Conservation (phyloP, 805 yeast genomes). For the Metschnikowia peoriensis region DNA sequence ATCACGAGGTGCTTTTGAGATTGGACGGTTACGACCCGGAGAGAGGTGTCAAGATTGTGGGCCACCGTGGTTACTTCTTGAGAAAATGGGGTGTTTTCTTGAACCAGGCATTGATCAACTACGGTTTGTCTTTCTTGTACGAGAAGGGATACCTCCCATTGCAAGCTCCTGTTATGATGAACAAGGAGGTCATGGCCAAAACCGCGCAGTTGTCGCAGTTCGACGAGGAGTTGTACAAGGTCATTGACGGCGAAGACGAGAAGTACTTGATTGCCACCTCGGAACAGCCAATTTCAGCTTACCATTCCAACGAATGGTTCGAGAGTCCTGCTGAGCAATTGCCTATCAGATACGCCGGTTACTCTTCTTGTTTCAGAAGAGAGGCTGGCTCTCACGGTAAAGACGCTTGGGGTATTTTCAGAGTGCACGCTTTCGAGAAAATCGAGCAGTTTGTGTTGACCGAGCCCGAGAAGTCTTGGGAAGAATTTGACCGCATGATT, state of each 20-base stretch:
- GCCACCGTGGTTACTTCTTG: constrained; percentile 97
- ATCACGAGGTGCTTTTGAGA: constrained; percentile 91
- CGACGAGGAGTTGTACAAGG: constrained; percentile 97
- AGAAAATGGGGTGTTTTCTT: constrained; percentile 94
- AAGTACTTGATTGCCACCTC: constrained; percentile 97
- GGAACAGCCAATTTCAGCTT: constrained; percentile 98
- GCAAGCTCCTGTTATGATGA: constrained; percentile 99
- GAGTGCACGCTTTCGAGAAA: constrained; percentile 98
- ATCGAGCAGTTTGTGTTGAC: constrained; percentile 94
- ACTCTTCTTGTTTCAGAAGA: constrained; percentile 97
- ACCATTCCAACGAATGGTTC: constrained; percentile 97
- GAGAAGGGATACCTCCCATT: constrained; percentile 79
- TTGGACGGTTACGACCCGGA: constrained; percentile 98
- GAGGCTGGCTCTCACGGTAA: constrained; percentile 99
- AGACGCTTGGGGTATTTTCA: constrained; percentile 99
- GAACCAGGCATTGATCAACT: constrained; percentile 96
- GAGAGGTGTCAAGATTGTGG: constrained; percentile 95
- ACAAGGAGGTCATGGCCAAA: constrained; percentile 98
- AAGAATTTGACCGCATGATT: constrained; percentile 95
- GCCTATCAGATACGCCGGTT: constrained; percentile 96
- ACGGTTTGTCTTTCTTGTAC: constrained; percentile 83
- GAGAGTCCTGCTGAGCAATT: constrained; percentile 96
- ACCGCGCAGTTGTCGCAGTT: constrained; percentile 98
- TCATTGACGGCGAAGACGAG: constrained; percentile 95
- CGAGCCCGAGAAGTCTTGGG: constrained; percentile 98